Conservation (phyloP, 2,329 filamentous ascomycete genomes). For the Xylaria sp. region DNA sequence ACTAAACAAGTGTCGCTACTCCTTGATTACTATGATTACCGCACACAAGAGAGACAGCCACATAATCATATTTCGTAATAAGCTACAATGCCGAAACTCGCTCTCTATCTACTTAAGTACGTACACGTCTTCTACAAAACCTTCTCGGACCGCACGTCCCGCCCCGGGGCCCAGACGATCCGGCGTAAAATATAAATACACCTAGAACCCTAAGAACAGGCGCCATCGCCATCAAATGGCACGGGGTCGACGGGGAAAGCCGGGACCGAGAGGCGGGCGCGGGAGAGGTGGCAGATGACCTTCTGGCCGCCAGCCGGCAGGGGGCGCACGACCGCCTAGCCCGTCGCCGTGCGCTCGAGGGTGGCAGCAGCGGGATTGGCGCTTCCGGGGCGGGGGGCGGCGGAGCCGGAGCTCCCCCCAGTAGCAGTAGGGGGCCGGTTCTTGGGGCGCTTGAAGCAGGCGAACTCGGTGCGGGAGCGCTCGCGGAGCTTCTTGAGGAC, state of each 20-base stretch:
- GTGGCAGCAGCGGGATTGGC: background rate
- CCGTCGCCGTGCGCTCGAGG: slow-evolving; percentile 35
- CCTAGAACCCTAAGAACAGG: background rate
- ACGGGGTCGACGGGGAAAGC: background rate
- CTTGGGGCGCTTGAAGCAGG: slow-evolving; percentile 70
- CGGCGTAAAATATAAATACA: background rate
- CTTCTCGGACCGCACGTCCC: too few species aligned
- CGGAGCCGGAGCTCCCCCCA: slow-evolving; percentile 2
- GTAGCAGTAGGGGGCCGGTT: slow-evolving; percentile 26
- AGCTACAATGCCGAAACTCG: background rate
- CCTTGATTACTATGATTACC: background rate
- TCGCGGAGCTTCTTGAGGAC: slow-evolving; percentile 84
- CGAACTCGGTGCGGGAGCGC: slow-evolving; percentile 81
- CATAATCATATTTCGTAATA: background rate
- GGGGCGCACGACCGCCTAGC: slow-evolving; percentile 29
- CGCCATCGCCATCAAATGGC: background rate
- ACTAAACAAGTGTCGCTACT: background rate
- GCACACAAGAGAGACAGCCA: background rate
- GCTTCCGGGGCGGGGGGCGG: slow-evolving; percentile 4
- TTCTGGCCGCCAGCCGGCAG: background rate
- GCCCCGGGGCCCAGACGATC: background rate
- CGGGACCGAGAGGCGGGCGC: background rate
- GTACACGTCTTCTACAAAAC: background rate
- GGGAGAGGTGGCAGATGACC: background rate
- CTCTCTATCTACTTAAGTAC: background rate